Evolutionary conservation across 1,139 yeast genomes (phyloP).

Genomic region (Taphrina wiesneri): DNA sequence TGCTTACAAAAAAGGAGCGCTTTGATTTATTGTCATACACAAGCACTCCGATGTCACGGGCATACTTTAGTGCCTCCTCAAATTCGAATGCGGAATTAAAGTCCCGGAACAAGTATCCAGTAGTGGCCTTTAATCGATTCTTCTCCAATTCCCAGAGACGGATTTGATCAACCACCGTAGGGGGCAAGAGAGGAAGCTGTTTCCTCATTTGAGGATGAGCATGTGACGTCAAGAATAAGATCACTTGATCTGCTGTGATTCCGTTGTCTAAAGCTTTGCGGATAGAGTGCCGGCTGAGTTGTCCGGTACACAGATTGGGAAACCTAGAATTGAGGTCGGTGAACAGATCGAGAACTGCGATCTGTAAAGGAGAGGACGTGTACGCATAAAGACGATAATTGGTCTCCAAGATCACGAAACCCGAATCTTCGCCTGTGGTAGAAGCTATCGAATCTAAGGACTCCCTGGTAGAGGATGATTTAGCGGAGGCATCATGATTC

Average conservation of each 20-base stretch:
- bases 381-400: conserved; percentile 91
- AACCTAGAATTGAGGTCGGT: conserved; percentile 82
- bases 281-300: conserved; percentile 86
- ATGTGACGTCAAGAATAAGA: conserved; percentile 82
- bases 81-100: conserved; percentile 77
- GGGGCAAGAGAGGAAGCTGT: conserved; percentile 63
- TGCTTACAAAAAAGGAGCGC: conserved; percentile 63
- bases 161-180: conserved; percentile 94
- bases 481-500: conserved; percentile 65
- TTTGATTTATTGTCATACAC: conserved; percentile 77
- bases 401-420: conserved; percentile 85
- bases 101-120: conserved; percentile 85
- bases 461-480: conserved; percentile 64
- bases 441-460: conserved; percentile 49
- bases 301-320: conserved; percentile 90
- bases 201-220: conserved; percentile 88
- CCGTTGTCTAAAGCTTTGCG: conserved; percentile 82
- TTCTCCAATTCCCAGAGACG: conserved; percentile 93
- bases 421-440: conserved; percentile 47
- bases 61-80: conserved; percentile 70
- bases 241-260: conserved; percentile 91
- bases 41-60: conserved; percentile 85
- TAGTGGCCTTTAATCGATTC: conserved; percentile 85
- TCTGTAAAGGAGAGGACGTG: conserved; percentile 88
- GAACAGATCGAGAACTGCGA: conserved; percentile 84